Base-by-base conservation (phyloP, 495 filamentous ascomycete species). In the Trichoderma gamsii region DNA sequence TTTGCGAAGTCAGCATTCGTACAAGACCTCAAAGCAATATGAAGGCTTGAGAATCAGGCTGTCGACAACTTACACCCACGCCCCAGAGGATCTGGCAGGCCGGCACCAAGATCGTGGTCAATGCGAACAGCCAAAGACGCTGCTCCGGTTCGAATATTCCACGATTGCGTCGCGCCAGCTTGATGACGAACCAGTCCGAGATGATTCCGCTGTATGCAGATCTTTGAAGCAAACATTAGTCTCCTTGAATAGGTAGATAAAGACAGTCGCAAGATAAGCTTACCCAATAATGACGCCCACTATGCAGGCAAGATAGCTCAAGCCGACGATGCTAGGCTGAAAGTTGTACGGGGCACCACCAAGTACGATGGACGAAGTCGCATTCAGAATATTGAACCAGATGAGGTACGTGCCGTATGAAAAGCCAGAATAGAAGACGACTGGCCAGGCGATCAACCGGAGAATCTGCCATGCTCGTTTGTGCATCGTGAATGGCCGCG, bases 351-450 rank as follows among this genome's bases (percentile, higher is more conserved):
- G 86, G 9, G 77, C 69, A 18, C 72, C 78, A 15, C 81, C 80
- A 5, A 90, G 78, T 66, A 89, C 86, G 11, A 89, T 78, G 0
- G 87, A 89, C 0, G 85, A 78, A 1, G 88, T 89, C 23, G 80
- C 88, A 69, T 89, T 89, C 41, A 90, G 75, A 44, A 90, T 85
- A 71, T 89, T 89, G 78, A 89, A 89, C 76, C 85, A 85, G 38
- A 89, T 79, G 35, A 90, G 80, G 67, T 85, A 86, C 2, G 81
- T 84, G 1, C 87, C 87, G 71, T 89, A 89, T 11, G 82, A 85
- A 71, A 90, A 88, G 38, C 88, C 88, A 35, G 86, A 84, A 68
- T 87, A 90, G 68, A 87, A 86, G 25, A 89, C 84, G 3, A 88
- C 85, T 0, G 87, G 87, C 77, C 88, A 88, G 32, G 82, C 85